These are phyloP conservation scores for Coemansia sp. DNA, from an alignment of 192 early-diverging fungal genomes.

Conservation along the genomic window DNA sequence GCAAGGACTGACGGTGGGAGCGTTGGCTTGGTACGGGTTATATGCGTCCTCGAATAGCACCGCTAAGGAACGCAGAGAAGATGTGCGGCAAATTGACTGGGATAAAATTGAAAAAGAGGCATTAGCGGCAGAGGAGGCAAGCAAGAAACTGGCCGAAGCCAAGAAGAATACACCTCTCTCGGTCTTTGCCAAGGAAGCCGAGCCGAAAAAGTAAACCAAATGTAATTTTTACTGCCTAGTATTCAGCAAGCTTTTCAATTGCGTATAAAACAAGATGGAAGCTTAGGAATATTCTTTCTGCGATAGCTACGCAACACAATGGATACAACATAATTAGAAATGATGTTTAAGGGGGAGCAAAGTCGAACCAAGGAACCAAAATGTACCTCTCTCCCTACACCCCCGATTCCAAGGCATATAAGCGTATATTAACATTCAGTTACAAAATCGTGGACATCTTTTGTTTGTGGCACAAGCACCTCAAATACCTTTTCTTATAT, in stretches of 20 bases:
- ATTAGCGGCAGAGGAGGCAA: conserved; percentile 19
- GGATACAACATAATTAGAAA: neutral
- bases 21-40: conserved; percentile 33
- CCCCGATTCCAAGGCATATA: no score
- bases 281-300: neutral
- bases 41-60: neutral
- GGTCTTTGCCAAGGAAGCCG: conserved; percentile 4
- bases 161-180: conserved; percentile 2
- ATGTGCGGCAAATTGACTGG: conserved; percentile 45
- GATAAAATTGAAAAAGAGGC: conserved; percentile 40
- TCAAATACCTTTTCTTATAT: no score
- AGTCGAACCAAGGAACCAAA: no score
- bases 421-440: no score
- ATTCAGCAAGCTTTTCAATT: neutral
- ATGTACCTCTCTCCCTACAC: no score
- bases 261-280: conserved; percentile 1
- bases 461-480: no score
- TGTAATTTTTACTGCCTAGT: neutral
- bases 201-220: conserved; percentile 9
- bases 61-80: conserved; percentile 1
- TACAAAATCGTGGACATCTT: no score
- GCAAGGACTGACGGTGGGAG: conserved; percentile 43
- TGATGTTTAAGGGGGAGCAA: no score
- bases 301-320: neutral
- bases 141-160: conserved; percentile 1